These are phyloP conservation scores for Phytophthora hibernalis DNA, from an alignment of 352 stramenopile genomes.

Conservation along the genomic window DNA sequence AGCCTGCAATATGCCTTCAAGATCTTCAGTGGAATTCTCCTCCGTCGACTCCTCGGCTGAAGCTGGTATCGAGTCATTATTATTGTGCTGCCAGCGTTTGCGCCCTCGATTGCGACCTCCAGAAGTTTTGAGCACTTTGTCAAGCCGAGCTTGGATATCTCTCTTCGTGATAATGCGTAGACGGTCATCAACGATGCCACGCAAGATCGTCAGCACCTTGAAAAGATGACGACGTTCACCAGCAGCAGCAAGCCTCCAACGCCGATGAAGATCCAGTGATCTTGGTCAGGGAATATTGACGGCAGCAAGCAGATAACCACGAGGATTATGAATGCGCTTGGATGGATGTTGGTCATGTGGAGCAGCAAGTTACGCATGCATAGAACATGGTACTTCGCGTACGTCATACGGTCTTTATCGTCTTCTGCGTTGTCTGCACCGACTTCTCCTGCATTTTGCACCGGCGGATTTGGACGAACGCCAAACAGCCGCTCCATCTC, in stretches of 20 bases:
- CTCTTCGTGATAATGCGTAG: conserved; percentile 70
- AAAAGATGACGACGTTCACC: conserved; percentile 86
- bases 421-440: conserved; percentile 39
- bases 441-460: conserved; percentile 13
- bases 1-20: conserved; percentile 11
- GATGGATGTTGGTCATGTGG: conserved; percentile 84
- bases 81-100: conserved; percentile 1
- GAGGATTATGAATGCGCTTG: conserved; percentile 80
- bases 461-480: conserved; percentile 32
- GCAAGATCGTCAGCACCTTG: conserved; percentile 85
- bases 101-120: conserved; percentile 5
- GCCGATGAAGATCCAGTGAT: conserved; percentile 82
- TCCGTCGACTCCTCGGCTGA: conserved; percentile 27
- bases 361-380: conserved; percentile 89
- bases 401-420: conserved; percentile 55
- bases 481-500: conserved; percentile 88
- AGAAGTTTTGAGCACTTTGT: conserved; percentile 28
- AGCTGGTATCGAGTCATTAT: conserved; percentile 14
- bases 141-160: conserved; percentile 65
- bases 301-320: conserved; percentile 75
- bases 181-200: conserved; percentile 85
- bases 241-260: conserved; percentile 61
- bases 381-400: conserved; percentile 78
- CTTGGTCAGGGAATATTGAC: conserved; percentile 62
- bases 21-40: conserved; percentile 19